phyloP scores from a whole-genome alignment of 768 basidiomycete species.

The Psilocybe cubensis region DNA sequence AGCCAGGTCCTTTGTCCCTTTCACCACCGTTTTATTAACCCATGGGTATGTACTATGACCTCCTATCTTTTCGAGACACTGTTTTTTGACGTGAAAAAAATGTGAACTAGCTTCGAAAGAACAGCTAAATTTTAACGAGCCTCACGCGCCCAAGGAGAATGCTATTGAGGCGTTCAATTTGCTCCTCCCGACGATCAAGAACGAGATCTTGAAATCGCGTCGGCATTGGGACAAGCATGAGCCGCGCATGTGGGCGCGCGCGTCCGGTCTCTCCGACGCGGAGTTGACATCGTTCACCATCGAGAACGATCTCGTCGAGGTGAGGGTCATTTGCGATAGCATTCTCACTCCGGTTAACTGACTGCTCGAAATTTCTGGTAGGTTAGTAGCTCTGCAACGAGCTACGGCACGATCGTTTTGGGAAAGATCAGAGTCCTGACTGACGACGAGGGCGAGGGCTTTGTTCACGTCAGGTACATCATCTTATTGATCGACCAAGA shows the following conservation, averaged over 20 bases:
- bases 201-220: constrained; percentile 69
- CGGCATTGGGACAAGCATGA: constrained; percentile 74
- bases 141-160: constrained; percentile 62
- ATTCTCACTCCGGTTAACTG: constrained; percentile 32
- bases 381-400: constrained; percentile 58
- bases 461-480: constrained; percentile 67
- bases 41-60: constrained; percentile 13
- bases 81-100: not conserved
- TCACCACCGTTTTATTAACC: too few species aligned
- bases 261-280: constrained; percentile 50
- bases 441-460: constrained; percentile 66
- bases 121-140: constrained; percentile 55
- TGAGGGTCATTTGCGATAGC: too few species aligned
- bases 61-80: not conserved
- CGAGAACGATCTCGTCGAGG: constrained; percentile 45
- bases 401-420: constrained; percentile 72
- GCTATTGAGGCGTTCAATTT: constrained; percentile 68
- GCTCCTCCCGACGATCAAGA: constrained; percentile 59
- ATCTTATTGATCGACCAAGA: not conserved
- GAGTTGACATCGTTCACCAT: constrained; percentile 57
- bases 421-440: constrained; percentile 77
- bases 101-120: constrained; percentile 56
- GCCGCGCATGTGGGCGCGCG: constrained; percentile 73
- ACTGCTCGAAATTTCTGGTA: constrained; percentile 19
- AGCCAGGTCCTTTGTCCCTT: not conserved